These are phyloP conservation scores for Oemleria cerasiformis DNA, from an alignment of 306 rosid species.

Conservation along the genomic window DNA sequence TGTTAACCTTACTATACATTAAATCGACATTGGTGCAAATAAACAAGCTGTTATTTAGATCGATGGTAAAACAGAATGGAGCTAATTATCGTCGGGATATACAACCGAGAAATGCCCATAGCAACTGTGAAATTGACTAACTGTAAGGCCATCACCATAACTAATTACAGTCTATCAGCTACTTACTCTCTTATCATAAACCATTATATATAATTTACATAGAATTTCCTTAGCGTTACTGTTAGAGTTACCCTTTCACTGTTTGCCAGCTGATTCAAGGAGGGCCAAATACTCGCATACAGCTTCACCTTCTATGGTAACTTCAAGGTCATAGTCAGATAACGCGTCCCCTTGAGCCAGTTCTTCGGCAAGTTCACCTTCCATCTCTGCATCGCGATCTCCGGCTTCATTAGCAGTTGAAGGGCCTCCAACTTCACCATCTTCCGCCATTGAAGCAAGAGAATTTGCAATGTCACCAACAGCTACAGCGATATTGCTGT, in stretches of 20 bases:
- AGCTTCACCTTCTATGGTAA: constrained; percentile 63
- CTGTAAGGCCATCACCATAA: background rate
- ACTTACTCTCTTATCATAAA: constrained; percentile 25
- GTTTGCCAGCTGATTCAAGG: constrained; percentile 40
- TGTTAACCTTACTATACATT: background rate
- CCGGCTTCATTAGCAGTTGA: constrained; percentile 25
- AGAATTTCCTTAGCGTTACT: background rate
- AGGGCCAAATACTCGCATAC: constrained; percentile 67
- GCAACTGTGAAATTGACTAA: background rate
- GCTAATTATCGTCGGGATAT: background rate
- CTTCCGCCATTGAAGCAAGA: constrained; percentile 21
- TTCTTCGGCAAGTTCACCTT: constrained; percentile 45
- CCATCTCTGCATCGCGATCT: constrained; percentile 50
- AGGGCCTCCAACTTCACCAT: constrained; percentile 25
- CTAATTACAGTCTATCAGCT: background rate
- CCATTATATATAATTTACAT: constrained; percentile 1
- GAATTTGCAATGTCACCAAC: constrained; percentile 28
- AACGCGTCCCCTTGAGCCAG: constrained; percentile 38
- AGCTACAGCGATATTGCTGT: constrained; percentile 17
- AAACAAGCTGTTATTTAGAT: background rate
- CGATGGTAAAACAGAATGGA: background rate
- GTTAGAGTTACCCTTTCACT: constrained; percentile 16
- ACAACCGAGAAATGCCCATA: background rate
- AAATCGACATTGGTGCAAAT: background rate
- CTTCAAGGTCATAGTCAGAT: constrained; percentile 53